Evolutionary conservation across 2,329 filamentous ascomycete species (phyloP).

Genomic region (Neonectria punicea): DNA sequence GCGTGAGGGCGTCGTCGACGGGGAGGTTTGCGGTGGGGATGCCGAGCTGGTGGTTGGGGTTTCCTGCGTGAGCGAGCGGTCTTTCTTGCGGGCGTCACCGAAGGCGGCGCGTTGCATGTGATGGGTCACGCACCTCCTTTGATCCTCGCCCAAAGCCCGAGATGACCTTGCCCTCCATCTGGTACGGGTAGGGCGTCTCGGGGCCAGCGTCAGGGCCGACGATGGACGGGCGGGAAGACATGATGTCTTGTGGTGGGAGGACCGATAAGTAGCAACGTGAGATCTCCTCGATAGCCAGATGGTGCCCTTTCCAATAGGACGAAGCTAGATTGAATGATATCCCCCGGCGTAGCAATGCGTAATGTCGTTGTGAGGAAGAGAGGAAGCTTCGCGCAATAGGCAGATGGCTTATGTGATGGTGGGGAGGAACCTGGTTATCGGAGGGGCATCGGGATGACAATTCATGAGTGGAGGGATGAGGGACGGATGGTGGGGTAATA

Average conservation of each 20-base stretch:
- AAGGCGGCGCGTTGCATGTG: not conserved
- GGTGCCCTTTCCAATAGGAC: not conserved
- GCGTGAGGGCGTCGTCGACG: conserved; percentile 69
- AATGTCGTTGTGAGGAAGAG: not conserved
- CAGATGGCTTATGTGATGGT: conserved; percentile 8
- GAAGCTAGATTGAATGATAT: not conserved
- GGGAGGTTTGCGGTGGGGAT: conserved; percentile 96
- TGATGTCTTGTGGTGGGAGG: conserved; percentile 21
- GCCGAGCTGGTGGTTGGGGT: conserved; percentile 71
- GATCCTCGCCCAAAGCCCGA: conserved; percentile 94
- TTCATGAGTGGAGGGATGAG: not conserved
- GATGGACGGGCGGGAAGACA: conserved; percentile 69
- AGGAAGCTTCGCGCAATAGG: not conserved
- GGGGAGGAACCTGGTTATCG: conserved; percentile 23
- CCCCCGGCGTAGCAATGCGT: not conserved
- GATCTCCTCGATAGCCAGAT: not conserved
- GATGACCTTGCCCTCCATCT: conserved; percentile 87
- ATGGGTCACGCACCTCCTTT: conserved; percentile 72
- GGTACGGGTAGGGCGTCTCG: conserved; percentile 81
- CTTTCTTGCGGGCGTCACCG: not conserved
- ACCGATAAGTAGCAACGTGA: not conserved
- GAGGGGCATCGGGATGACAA: conserved; percentile 13
- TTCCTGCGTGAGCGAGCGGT: not conserved
- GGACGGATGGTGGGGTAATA: conserved; percentile 18
- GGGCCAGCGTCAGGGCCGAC: conserved; percentile 81